phyloP scores from a whole-genome alignment of 345 rosid species.

The Citrus unshiu region DNA sequence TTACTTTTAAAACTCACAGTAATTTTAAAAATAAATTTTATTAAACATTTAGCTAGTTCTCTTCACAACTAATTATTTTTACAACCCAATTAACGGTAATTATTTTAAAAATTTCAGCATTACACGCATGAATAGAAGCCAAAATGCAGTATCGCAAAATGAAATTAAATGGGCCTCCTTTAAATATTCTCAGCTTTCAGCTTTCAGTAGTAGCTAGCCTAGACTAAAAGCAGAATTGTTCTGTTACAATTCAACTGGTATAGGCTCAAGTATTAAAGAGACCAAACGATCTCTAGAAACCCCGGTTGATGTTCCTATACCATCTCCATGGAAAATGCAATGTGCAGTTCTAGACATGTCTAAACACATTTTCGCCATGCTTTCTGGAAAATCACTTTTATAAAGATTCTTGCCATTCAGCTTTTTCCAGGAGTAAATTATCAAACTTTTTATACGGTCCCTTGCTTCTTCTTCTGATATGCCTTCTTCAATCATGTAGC shows the following conservation, averaged over 20 bases:
- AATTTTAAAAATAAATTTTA: too few species aligned
- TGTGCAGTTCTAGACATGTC: slow-evolving; percentile 11
- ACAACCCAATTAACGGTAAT: too few species aligned
- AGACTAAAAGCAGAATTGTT: too few species aligned
- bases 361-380: background rate
- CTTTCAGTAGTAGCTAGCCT: too few species aligned
- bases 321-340: slow-evolving; percentile 19
- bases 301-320: slow-evolving; percentile 7
- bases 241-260: background rate
- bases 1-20: fast-evolving
- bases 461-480: slow-evolving; percentile 11
- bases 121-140: too few species aligned
- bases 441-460: background rate
- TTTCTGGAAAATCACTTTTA: background rate
- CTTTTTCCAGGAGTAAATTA: background rate
- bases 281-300: background rate
- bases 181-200: too few species aligned
- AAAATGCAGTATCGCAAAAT: too few species aligned
- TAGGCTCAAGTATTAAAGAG: background rate
- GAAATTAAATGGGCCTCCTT: too few species aligned
- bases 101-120: too few species aligned
- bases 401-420: background rate
- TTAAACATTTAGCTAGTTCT: fast-evolving
- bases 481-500: slow-evolving; percentile 14
- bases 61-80: too few species aligned